These are phyloP conservation scores for Candida koratica DNA, from an alignment of 805 yeast species.

Conservation along the genomic window DNA sequence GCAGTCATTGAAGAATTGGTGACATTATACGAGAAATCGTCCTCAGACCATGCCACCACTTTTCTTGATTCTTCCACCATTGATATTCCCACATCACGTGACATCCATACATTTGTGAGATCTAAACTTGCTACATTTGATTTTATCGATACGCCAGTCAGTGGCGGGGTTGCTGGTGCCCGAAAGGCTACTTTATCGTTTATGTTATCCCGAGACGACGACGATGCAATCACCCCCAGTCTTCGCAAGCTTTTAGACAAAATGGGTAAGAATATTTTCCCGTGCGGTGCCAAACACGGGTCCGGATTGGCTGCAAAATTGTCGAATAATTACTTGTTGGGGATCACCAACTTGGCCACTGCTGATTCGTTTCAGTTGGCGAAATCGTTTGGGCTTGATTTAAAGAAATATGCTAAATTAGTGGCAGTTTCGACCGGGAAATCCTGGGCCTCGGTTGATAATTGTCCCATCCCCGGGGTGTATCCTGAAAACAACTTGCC, in stretches of 20 bases:
- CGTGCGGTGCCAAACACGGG: constrained; percentile 48
- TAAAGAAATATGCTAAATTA: constrained; percentile 44
- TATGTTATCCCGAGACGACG: constrained; percentile 43
- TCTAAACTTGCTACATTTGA: constrained; percentile 32
- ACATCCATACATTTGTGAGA: constrained; percentile 34
- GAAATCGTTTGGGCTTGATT: constrained; percentile 44
- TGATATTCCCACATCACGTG: constrained; percentile 45
- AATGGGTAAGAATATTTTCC: constrained; percentile 49
- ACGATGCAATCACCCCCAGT: constrained; percentile 25
- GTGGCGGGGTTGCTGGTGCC: constrained; percentile 56
- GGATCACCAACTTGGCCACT: constrained; percentile 51
- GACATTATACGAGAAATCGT: constrained; percentile 21
- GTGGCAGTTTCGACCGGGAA: constrained; percentile 52
- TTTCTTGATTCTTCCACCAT: constrained; percentile 51
- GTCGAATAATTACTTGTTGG: constrained; percentile 51
- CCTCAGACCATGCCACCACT: constrained; percentile 16
- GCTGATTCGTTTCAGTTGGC: constrained; percentile 55
- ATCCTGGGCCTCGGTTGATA: constrained; percentile 52
- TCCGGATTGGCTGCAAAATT: constrained; percentile 53
- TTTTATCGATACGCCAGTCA: constrained; percentile 53
- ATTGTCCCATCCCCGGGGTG: constrained; percentile 50
- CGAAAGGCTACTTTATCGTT: constrained; percentile 48
- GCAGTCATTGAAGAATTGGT: constrained; percentile 39
- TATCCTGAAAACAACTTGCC: constrained; percentile 39
- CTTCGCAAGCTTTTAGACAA: constrained; percentile 29